These are phyloP conservation scores for Capronia coronata DNA, from an alignment of 2,329 filamentous ascomycete genomes.

Conservation along the genomic window DNA sequence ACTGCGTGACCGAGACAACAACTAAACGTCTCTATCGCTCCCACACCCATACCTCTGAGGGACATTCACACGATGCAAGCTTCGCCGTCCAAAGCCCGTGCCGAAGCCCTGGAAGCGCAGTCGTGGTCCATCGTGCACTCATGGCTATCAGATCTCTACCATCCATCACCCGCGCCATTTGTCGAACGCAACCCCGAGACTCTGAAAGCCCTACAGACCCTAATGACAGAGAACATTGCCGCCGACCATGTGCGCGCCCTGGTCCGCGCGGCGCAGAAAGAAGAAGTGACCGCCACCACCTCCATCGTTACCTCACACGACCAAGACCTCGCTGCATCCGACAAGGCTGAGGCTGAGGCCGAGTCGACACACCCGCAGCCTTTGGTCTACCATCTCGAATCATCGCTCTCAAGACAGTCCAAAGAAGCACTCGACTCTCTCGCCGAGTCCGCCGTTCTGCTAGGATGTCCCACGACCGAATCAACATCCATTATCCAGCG, in stretches of 20 bases:
- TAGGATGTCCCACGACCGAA: conserved; percentile 23
- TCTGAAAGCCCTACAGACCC: conserved; percentile 23
- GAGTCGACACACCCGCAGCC: too few species aligned
- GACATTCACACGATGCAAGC: conserved; percentile 41
- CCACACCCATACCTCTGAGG: too few species aligned
- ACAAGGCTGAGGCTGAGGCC: background rate
- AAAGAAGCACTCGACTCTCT: conserved; percentile 14
- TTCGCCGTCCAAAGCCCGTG: conserved; percentile 60
- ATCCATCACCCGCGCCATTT: conserved; percentile 55
- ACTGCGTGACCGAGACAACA: too few species aligned
- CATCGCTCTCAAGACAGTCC: conserved; percentile 5
- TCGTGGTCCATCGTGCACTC: conserved; percentile 85
- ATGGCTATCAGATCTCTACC: conserved; percentile 71
- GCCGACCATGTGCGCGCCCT: conserved; percentile 38
- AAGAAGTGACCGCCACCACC: conserved; percentile 5
- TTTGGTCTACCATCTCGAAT: conserved; percentile 6
- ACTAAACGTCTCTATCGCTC: too few species aligned
- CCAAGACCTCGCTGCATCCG: background rate
- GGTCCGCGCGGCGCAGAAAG: conserved; percentile 30
- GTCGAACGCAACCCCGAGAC: conserved; percentile 89
- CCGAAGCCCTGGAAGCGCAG: conserved; percentile 73
- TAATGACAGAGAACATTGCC: conserved; percentile 24
- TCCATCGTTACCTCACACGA: background rate
- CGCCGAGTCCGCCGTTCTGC: conserved; percentile 9
- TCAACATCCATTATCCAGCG: background rate